phyloP scores from a whole-genome alignment of 345 rosid genomes.

The Kernera saxatilis region DNA sequence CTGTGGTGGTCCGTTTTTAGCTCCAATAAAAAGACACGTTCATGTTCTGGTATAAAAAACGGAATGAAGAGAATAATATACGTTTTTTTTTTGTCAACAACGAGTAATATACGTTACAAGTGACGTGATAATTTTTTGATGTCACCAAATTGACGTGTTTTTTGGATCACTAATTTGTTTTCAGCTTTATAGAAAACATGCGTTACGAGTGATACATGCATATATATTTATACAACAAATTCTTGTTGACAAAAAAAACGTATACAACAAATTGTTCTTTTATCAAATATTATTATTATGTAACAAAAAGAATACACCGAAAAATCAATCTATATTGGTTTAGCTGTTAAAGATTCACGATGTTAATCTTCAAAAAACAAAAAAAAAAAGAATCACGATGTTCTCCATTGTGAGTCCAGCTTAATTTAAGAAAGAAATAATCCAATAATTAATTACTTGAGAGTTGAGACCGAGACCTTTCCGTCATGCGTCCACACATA shows the following conservation, averaged over 20 bases:
- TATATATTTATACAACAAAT: not conserved
- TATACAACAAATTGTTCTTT: not conserved
- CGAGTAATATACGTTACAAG: not conserved
- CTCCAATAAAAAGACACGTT: not conserved
- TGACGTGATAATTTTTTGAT: not conserved
- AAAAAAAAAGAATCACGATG: too few relatives aligned
- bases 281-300: not conserved
- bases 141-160: constrained; percentile 18
- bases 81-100: not conserved
- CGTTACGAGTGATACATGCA: constrained; percentile 12
- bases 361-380: too few relatives aligned
- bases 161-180: not conserved
- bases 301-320: not conserved
- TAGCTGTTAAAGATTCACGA: not conserved
- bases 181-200: constrained; percentile 7
- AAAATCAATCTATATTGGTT: not conserved
- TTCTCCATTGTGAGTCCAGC: not conserved
- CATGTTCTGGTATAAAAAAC: not conserved
- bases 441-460: too few relatives aligned
- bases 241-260: not conserved
- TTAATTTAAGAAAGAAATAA: too few relatives aligned
- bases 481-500: not conserved
- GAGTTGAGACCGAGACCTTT: not conserved
- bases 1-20: too few relatives aligned
- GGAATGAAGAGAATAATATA: not conserved